Conservation (phyloP, 2,329 filamentous ascomycete genomes). For the Ascochyta viciae-villosae region DNA sequence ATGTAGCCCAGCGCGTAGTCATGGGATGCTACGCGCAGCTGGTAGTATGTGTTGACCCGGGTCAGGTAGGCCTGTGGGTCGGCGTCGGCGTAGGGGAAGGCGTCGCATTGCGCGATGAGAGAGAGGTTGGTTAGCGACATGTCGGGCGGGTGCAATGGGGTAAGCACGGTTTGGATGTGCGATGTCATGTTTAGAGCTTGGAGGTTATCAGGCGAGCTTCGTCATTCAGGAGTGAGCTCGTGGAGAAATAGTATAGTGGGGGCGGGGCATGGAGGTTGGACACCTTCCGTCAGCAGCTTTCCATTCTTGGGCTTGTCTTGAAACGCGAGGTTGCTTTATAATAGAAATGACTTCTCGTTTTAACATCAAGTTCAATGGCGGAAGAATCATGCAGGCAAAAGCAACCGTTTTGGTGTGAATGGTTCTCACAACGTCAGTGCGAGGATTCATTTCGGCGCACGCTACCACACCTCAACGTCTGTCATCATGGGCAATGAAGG, state of each 20-base stretch:
- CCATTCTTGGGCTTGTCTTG: not conserved
- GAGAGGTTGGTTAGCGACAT: slow-evolving; percentile 60
- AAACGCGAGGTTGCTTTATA: not conserved
- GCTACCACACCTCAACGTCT: not conserved
- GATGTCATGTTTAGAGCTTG: not conserved
- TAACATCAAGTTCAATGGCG: not conserved
- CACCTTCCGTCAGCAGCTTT: not conserved
- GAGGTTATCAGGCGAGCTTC: slow-evolving; percentile 5
- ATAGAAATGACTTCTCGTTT: not conserved
- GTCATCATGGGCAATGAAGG: slow-evolving; percentile 1
- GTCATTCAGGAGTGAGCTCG: slow-evolving; percentile 16
- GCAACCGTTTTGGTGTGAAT: not conserved
- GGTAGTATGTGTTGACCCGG: slow-evolving; percentile 63
- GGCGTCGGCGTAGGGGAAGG: slow-evolving; percentile 77
- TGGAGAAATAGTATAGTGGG: slow-evolving; percentile 30
- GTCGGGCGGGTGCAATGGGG: slow-evolving; percentile 1
- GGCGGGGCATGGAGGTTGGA: slow-evolving; percentile 27
- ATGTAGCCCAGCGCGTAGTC: slow-evolving; percentile 68
- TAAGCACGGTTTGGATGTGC: not conserved
- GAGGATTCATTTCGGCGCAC: not conserved
- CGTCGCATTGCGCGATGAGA: slow-evolving; percentile 67
- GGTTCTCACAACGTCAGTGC: not conserved
- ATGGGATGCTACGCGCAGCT: slow-evolving; percentile 71
- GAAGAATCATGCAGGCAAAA: not conserved
- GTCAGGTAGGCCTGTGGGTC: slow-evolving; percentile 64